Percentiles rank a stretch among this genome's conserved stretches.
Evolutionary conservation across 2,329 filamentous ascomycete genomes (phyloP).

Genomic region (Ceratocystis albifundus): DNA sequence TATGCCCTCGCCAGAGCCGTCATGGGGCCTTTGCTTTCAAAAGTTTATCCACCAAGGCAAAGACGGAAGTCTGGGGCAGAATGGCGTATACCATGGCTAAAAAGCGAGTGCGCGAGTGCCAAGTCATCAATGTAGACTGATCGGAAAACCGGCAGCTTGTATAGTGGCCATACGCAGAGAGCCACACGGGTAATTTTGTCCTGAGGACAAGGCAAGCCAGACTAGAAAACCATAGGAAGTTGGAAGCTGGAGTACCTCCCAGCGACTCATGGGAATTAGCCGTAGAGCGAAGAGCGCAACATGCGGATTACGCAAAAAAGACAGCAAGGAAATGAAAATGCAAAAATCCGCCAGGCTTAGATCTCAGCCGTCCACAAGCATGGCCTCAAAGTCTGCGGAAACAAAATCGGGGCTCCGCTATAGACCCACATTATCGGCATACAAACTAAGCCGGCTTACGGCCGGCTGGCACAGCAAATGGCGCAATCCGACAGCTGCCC

Average conservation of each 20-base stretch:
- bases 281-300: too few species aligned
- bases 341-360: not conserved
- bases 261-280: too few species aligned
- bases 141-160: not conserved
- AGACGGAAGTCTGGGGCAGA: slow-evolving; percentile 10
- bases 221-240: too few species aligned
- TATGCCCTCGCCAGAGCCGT: not conserved
- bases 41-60: slow-evolving; percentile 4
- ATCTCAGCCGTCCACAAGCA: not conserved
- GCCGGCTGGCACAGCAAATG: too few species aligned
- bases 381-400: not conserved
- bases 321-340: not conserved
- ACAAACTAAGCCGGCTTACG: not conserved
- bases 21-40: not conserved
- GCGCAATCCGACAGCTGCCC: too few species aligned
- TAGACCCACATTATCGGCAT: not conserved
- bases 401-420: not conserved
- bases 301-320: too few species aligned
- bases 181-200: too few species aligned
- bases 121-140: not conserved
- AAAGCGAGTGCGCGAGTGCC: slow-evolving; percentile 4
- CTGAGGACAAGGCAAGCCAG: too few species aligned
- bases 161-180: too few species aligned
- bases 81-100: not conserved
- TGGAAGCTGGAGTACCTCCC: too few species aligned